These are phyloP conservation scores for Penicillium sp. DNA, from an alignment of 2,329 filamentous ascomycete species.

Conservation along the genomic window DNA sequence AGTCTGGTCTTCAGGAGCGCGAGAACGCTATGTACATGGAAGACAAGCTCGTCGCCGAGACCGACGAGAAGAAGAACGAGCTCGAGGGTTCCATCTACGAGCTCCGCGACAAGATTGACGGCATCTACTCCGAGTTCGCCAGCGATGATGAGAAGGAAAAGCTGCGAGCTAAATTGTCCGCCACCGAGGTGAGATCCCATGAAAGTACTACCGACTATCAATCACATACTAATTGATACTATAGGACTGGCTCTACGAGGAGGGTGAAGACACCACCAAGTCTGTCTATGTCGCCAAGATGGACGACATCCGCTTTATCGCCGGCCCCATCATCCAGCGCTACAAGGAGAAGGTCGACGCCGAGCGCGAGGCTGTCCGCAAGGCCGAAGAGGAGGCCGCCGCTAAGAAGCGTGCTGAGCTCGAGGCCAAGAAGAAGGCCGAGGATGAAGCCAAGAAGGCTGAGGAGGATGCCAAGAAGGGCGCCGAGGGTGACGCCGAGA, in stretches of 20 bases:
- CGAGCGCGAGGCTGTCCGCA: conserved; percentile 67
- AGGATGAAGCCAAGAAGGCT: conserved; percentile 58
- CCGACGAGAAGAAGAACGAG: conserved; percentile 99
- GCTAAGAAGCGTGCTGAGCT: conserved; percentile 59
- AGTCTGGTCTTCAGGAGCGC: conserved; percentile 60
- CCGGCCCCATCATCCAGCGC: conserved; percentile 85
- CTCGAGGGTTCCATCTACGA: conserved; percentile 98
- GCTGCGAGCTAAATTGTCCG: conserved; percentile 74
- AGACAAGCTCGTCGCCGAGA: conserved; percentile 96
- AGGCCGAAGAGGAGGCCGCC: conserved; percentile 59
- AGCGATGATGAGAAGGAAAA: conserved; percentile 88
- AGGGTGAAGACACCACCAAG: conserved; percentile 91
- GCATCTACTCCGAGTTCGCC: conserved; percentile 80
- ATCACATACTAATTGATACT: conserved; percentile 15
- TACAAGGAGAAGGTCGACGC: conserved; percentile 92
- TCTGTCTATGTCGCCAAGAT: conserved; percentile 90
- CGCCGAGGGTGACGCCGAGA: conserved; percentile 47
- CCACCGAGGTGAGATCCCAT: conserved; percentile 65
- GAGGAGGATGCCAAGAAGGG: conserved; percentile 42
- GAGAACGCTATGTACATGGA: conserved; percentile 92
- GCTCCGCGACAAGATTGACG: conserved; percentile 88
- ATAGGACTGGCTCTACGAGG: conserved; percentile 97
- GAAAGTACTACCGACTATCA: neutral
- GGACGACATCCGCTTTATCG: conserved; percentile 86
- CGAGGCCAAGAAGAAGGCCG: conserved; percentile 71